Conservation (phyloP, 805 yeast genomes). For the Osmozyma mogii region DNA sequence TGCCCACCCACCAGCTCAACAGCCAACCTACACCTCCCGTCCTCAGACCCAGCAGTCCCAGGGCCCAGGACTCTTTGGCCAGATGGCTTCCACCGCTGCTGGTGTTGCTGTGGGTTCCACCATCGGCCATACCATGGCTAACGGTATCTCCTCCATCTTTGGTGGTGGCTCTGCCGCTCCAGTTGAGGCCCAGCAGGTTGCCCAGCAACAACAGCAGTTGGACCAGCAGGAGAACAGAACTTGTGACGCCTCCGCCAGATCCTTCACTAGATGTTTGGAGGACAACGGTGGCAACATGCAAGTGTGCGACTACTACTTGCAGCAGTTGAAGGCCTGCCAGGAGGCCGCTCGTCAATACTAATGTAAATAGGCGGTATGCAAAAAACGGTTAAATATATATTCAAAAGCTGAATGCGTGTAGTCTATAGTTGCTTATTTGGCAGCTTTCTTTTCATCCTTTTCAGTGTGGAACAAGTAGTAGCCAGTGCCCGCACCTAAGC, state of each 20-base stretch:
- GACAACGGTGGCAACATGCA: slow-evolving; percentile 95
- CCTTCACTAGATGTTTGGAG: slow-evolving; percentile 90
- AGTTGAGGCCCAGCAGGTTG: slow-evolving; percentile 36
- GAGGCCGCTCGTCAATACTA: slow-evolving; percentile 83
- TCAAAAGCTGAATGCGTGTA: too few species aligned
- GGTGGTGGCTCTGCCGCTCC: slow-evolving; percentile 62
- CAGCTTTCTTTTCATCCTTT: not conserved
- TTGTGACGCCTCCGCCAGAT: slow-evolving; percentile 92
- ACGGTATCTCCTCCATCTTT: slow-evolving; percentile 84
- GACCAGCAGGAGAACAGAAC: slow-evolving; percentile 39
- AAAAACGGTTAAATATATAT: too few species aligned
- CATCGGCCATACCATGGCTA: slow-evolving; percentile 94
- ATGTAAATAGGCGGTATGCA: too few species aligned
- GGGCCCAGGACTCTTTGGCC: slow-evolving; percentile 83
- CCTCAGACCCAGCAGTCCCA: slow-evolving; percentile 31
- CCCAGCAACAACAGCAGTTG: slow-evolving; percentile 31
- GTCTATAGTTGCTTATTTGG: too few species aligned
- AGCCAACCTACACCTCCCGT: slow-evolving; percentile 17
- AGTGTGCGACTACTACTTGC: slow-evolving; percentile 92
- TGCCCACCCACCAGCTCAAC: slow-evolving; percentile 36
- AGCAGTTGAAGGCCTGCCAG: slow-evolving; percentile 96
- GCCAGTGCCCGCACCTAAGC: slow-evolving; percentile 13
- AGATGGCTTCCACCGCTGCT: slow-evolving; percentile 98
- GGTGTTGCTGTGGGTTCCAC: slow-evolving; percentile 99
- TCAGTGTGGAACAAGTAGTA: slow-evolving; percentile 9